Conservation (phyloP, 2,329 filamentous ascomycete species). For the Cercospora beticola region DNA sequence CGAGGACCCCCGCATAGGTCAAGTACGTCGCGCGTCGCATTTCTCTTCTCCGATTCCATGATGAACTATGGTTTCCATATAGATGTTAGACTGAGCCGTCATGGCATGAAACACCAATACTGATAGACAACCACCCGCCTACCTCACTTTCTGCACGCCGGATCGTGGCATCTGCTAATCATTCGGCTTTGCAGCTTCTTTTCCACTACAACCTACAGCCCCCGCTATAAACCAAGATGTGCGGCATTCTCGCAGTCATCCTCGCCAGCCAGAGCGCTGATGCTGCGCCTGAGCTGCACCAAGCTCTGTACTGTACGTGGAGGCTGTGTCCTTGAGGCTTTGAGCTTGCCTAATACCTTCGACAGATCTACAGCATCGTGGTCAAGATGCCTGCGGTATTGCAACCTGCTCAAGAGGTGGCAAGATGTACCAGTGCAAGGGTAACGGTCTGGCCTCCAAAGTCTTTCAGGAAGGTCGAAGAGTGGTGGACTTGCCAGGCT, state of each 20-base stretch:
- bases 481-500: constrained; percentile 73
- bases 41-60: constrained; percentile 2
- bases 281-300: constrained; percentile 41
- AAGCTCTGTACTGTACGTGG: constrained; percentile 37
- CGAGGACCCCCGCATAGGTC: neutral
- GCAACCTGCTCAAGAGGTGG: constrained; percentile 72
- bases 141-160: neutral
- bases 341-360: neutral
- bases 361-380: constrained; percentile 56
- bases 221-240: constrained; percentile 42
- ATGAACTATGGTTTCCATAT: constrained; percentile 24
- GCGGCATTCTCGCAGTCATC: constrained; percentile 53
- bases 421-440: constrained; percentile 84
- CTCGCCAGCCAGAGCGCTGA: constrained; percentile 44
- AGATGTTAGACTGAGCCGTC: constrained; percentile 29
- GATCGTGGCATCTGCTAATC: constrained; percentile 6
- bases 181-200: constrained; percentile 1
- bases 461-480: constrained; percentile 80
- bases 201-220: constrained; percentile 1
- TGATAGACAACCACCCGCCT: neutral
- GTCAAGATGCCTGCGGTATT: constrained; percentile 87
- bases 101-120: constrained; percentile 23
- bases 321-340: neutral
- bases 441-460: constrained; percentile 80
- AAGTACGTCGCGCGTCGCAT: constrained; percentile 5